Evolutionary conservation across 2,329 filamentous ascomycete genomes (phyloP).

Genomic region (Colletotrichum sp.): DNA sequence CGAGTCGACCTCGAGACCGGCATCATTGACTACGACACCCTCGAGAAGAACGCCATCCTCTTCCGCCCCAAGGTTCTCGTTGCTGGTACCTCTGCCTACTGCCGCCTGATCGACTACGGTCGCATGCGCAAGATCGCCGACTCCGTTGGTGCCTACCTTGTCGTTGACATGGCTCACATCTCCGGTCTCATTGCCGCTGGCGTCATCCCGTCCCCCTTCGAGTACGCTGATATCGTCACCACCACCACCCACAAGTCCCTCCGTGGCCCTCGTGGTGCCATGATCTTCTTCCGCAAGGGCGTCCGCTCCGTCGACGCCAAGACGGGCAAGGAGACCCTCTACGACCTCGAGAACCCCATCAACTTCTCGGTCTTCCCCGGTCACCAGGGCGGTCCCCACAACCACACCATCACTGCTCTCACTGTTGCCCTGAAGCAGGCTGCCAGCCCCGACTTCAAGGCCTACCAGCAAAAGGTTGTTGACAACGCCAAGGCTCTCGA

Average conservation of each 20-base stretch:
- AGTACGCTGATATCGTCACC: constrained; percentile 92
- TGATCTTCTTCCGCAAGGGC: constrained; percentile 99
- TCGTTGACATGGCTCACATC: constrained; percentile 99
- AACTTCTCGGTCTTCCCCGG: constrained; percentile 99
- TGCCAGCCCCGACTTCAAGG: constrained; percentile 85
- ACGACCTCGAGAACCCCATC: constrained; percentile 94
- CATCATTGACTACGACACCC: constrained; percentile 94
- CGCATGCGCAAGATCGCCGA: constrained; percentile 97
- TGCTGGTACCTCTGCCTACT: constrained; percentile 97
- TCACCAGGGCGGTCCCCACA: constrained; percentile 98
- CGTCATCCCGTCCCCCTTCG: constrained; percentile 93
- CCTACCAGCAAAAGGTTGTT: constrained; percentile 92
- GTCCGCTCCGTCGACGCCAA: constrained; percentile 89
- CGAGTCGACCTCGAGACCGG: constrained; percentile 87
- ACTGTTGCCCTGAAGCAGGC: constrained; percentile 96
- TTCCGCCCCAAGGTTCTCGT: constrained; percentile 97
- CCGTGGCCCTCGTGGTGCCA: constrained; percentile 94
- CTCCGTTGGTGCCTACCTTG: constrained; percentile 89
- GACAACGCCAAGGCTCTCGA: constrained; percentile 93
- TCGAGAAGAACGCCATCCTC: constrained; percentile 87
- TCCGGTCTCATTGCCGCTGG: constrained; percentile 92
- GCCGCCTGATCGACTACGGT: constrained; percentile 94
- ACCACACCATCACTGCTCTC: constrained; percentile 98
- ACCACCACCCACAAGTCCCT: constrained; percentile 99
- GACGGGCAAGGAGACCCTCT: constrained; percentile 86